Conservation (phyloP, 73 alveolate species). For the Tetrahymena elliotti region DNA sequence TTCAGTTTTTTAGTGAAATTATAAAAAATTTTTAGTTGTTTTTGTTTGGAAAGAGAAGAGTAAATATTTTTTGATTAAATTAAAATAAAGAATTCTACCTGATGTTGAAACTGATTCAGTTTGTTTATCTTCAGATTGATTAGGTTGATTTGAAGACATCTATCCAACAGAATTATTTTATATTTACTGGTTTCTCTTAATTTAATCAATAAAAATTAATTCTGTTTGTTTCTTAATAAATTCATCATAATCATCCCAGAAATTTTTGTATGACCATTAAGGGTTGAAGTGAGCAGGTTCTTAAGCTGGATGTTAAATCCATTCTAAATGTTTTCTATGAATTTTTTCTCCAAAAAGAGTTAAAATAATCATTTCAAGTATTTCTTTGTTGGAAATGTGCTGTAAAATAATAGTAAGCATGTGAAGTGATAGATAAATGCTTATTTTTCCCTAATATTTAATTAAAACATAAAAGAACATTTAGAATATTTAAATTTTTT, state of each 20-base stretch:
- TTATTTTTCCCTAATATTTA: not conserved
- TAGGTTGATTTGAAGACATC: not conserved
- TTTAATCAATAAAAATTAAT: not conserved
- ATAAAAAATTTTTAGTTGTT: not conserved
- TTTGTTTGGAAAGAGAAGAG: not conserved
- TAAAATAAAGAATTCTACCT: not conserved
- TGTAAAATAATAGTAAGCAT: not conserved
- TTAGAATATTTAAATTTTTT: too few species aligned
- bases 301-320: not conserved
- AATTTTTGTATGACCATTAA: not conserved
- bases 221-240: not conserved
- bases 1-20: not conserved
- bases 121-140: not conserved
- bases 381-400: not conserved
- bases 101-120: not conserved
- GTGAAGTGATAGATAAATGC: not conserved
- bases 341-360: not conserved
- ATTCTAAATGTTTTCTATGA: not conserved
- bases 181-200: not conserved
- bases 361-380: not conserved
- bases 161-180: not conserved
- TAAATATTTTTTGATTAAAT: not conserved
- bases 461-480: too few species aligned
- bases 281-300: not conserved
- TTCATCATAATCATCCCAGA: not conserved